phyloP scores from a whole-genome alignment of 2,329 filamentous ascomycete genomes.

The Helminthosporium solani region DNA sequence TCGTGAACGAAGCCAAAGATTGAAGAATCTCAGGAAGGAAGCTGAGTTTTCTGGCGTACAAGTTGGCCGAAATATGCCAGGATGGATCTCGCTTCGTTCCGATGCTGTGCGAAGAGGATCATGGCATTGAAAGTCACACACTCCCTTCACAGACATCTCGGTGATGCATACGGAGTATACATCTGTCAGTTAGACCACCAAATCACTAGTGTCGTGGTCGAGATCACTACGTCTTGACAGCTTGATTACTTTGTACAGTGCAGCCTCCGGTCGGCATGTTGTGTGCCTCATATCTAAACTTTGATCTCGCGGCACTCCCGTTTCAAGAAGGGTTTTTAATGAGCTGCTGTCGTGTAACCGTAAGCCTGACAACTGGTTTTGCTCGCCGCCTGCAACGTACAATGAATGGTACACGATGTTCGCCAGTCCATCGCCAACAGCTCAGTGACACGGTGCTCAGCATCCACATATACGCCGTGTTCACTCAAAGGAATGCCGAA shows the following conservation, averaged over 20 bases:
- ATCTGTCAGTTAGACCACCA: no score
- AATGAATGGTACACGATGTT: background rate
- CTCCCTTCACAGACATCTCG: no score
- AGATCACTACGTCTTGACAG: background rate
- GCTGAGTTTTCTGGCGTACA: no score
- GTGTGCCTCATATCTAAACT: background rate
- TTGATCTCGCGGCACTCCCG: background rate
- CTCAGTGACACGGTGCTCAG: background rate
- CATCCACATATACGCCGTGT: no score
- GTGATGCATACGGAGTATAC: no score
- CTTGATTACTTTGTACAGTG: background rate
- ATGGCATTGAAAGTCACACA: no score
- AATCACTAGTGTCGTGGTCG: background rate
- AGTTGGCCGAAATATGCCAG: no score
- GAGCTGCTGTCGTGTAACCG: background rate
- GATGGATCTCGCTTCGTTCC: no score
- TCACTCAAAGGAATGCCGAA: no score
- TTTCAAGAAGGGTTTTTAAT: background rate
- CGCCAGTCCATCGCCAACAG: background rate
- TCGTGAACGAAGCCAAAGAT: no score
- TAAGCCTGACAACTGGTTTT: background rate
- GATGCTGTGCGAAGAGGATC: no score
- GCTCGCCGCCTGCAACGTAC: background rate
- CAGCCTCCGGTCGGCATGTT: background rate
- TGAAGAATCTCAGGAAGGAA: no score